Evolutionary conservation across 805 yeast species (phyloP).

Genomic region (Wickerhamiella brachini): DNA sequence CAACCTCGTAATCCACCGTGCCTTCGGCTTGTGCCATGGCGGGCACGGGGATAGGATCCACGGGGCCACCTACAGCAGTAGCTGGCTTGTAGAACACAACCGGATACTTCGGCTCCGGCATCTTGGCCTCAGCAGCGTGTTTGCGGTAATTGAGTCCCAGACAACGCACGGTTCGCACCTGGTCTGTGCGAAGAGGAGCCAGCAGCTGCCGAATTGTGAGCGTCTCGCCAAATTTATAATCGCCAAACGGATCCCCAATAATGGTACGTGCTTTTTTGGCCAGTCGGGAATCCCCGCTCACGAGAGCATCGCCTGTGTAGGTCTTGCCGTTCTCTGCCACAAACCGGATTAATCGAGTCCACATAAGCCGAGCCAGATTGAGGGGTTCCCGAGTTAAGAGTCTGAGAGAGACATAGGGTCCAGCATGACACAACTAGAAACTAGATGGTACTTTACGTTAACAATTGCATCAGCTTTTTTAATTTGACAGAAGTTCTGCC

Average conservation of each 20-base stretch:
- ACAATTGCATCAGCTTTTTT: too few species aligned
- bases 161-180: slow-evolving; percentile 31
- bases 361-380: slow-evolving; percentile 5
- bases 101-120: slow-evolving; percentile 35
- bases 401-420: too few species aligned
- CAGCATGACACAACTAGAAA: too few species aligned
- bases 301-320: slow-evolving; percentile 37
- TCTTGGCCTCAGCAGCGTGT: slow-evolving; percentile 29
- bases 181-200: slow-evolving; percentile 29
- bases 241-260: slow-evolving; percentile 34
- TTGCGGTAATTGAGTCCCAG: slow-evolving; percentile 40
- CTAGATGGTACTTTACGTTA: too few species aligned
- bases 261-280: slow-evolving; percentile 32
- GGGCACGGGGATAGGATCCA: slow-evolving; percentile 29
- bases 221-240: slow-evolving; percentile 27
- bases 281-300: slow-evolving; percentile 29
- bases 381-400: too few species aligned
- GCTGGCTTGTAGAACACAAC: slow-evolving; percentile 38
- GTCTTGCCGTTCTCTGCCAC: slow-evolving; percentile 31
- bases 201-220: slow-evolving; percentile 26
- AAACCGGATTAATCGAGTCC: slow-evolving; percentile 31
- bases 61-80: slow-evolving; percentile 33
- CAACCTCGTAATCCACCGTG: slow-evolving; percentile 39
- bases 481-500: too few species aligned
- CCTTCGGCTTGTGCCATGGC: slow-evolving; percentile 22